A percentile compares a stretch with the other conserved stretches of the same genome.
Evolutionary conservation across 768 basidiomycete species (phyloP).

Genomic region (Russula abietina): DNA sequence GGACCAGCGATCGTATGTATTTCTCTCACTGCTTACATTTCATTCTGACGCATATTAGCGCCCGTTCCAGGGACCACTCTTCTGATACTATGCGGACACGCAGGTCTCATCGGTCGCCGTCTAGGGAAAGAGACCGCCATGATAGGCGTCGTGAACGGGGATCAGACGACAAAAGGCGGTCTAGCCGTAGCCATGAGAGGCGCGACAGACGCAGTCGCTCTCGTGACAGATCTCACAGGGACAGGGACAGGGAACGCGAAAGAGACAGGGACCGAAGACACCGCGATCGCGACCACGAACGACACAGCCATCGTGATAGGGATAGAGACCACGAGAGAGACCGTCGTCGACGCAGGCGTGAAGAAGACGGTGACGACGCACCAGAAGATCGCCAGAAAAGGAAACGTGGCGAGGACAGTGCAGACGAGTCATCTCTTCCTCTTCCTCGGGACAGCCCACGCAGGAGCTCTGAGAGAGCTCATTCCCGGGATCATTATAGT

Average conservation of each 20-base stretch:
- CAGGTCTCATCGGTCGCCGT: conserved; percentile 66
- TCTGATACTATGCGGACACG: conserved; percentile 70
- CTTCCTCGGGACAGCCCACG: conserved; percentile 47
- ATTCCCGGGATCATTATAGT: conserved; percentile 47
- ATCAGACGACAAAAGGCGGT: conserved; percentile 50
- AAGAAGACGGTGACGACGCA: conserved; percentile 52
- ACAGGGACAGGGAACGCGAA: conserved; percentile 46
- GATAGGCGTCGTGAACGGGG: conserved; percentile 51
- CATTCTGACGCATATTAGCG: conserved; percentile 15
- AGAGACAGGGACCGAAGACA: conserved; percentile 39
- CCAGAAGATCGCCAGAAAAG: conserved; percentile 58
- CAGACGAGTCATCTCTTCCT: conserved; percentile 40
- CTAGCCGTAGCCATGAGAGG: conserved; percentile 53
- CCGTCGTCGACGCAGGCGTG: conserved; percentile 58
- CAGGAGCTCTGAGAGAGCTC: conserved; percentile 42
- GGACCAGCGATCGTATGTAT: conserved; percentile 25
- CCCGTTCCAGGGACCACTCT: conserved; percentile 63
- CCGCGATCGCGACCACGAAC: conserved; percentile 43
- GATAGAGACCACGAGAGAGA: conserved; percentile 48
- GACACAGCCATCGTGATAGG: conserved; percentile 50
- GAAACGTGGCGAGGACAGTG: conserved; percentile 52
- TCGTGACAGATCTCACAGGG: conserved; percentile 38
- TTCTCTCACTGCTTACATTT: not conserved
- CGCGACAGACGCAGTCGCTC: conserved; percentile 38
- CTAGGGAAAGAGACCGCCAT: conserved; percentile 54